Conservation (phyloP, 768 basidiomycete species). For the Termitomyces sp. region DNA sequence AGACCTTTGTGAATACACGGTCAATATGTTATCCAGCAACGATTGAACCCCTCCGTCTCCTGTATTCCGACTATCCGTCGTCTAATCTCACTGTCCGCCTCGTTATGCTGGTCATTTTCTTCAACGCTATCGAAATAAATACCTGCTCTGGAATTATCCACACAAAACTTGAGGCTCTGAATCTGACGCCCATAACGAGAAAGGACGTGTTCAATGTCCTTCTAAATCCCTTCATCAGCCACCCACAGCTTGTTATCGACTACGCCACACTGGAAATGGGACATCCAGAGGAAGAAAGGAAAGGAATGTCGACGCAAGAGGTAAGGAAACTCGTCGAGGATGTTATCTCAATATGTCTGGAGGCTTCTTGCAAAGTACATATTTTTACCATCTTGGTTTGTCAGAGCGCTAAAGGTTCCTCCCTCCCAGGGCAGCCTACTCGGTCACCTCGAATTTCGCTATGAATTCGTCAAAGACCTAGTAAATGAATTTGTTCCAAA, state of each 20-base stretch:
- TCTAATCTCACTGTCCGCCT: constrained; percentile 57
- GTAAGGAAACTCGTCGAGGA: constrained; percentile 49
- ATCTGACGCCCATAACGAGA: constrained; percentile 51
- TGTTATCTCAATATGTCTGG: constrained; percentile 56
- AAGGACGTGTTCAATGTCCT: constrained; percentile 62
- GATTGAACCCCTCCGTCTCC: constrained; percentile 51
- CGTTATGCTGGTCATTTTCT: constrained; percentile 71
- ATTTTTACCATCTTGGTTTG: not conserved
- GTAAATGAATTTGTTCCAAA: constrained; percentile 46
- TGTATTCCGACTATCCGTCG: constrained; percentile 67
- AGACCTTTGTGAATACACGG: constrained; percentile 71
- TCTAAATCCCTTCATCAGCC: constrained; percentile 67
- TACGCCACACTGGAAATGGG: constrained; percentile 39
- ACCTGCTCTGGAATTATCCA: constrained; percentile 32
- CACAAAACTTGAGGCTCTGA: constrained; percentile 50
- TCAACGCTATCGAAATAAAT: constrained; percentile 38
- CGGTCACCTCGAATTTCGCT: constrained; percentile 48
- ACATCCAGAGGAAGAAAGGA: constrained; percentile 27
- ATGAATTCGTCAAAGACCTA: constrained; percentile 36
- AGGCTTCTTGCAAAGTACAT: constrained; percentile 56
- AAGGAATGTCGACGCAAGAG: constrained; percentile 39
- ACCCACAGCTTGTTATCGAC: constrained; percentile 44
- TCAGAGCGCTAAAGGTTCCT: not conserved
- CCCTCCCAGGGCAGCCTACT: constrained; percentile 58
- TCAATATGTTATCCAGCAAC: constrained; percentile 51